phyloP scores from a whole-genome alignment of 2,329 filamentous ascomycete species.

The Aspergillus calidoustus region DNA sequence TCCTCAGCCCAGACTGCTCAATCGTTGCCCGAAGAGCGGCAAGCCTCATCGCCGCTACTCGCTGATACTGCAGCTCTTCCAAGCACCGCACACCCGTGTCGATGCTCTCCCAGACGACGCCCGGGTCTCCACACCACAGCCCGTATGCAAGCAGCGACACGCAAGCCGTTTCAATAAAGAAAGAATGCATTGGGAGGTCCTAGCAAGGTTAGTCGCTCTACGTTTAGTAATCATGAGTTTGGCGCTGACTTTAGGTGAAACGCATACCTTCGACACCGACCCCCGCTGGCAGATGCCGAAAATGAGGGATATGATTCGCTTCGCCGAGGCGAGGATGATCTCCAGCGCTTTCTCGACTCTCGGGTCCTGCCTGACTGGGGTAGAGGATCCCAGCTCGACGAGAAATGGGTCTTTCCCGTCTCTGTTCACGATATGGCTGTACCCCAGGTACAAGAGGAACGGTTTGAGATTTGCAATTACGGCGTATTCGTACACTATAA shows the following conservation, averaged over 20 bases:
- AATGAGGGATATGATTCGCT: not conserved
- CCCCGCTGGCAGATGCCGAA: not conserved
- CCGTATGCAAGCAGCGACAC: not conserved
- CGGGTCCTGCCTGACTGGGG: not conserved
- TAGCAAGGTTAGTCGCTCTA: not conserved
- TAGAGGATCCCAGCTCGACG: not conserved
- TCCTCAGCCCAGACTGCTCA: not conserved
- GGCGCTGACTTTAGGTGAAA: not conserved
- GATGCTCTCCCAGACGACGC: not conserved
- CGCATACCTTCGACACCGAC: not conserved
- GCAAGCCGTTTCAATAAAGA: constrained; percentile 6
- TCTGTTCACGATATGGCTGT: not conserved
- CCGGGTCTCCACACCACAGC: not conserved
- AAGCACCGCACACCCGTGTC: not conserved
- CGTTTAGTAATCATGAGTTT: no score
- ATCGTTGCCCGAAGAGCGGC: not conserved
- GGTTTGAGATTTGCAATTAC: constrained; percentile 1
- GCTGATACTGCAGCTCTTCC: constrained; percentile 8
- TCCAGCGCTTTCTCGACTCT: not conserved
- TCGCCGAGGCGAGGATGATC: not conserved
- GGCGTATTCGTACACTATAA: not conserved
- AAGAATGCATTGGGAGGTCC: constrained; percentile 2
- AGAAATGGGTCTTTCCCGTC: not conserved
- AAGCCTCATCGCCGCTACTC: not conserved
- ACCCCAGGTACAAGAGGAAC: constrained; percentile 1